Base-by-base conservation (phyloP, 2,329 filamentous ascomycete species). In the Cryphonectria japonica region DNA sequence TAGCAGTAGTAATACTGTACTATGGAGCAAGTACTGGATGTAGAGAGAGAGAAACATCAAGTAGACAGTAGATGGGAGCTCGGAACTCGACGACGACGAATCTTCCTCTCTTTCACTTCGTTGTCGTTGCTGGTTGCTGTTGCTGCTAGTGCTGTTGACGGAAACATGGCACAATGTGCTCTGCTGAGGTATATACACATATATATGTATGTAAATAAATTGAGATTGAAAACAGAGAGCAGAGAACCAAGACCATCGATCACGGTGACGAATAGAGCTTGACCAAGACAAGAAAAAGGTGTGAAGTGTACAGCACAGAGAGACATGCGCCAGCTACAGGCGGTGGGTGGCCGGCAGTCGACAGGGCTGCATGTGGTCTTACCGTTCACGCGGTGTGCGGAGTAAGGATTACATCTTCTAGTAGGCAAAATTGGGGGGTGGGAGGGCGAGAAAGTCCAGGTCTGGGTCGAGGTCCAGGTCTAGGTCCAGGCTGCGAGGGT, bases 301-400 rank as follows among this genome's bases (percentile, higher is more conserved):
- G 46, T n/a, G 19, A 50, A 50, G 16, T 7, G 43, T 50, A 54
- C 26, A 57, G 26, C 52, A 57, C 11, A 19, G 14, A 14, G 54
- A 19, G 26, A 34, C 3, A 29, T 29, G 13, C 26, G 52, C 54
- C 54, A 16, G 54, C 22, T n/a, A 50, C 46, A 50, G 46, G 54
- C 54, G 54, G 54, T 59, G 26, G 54, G 29, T 59, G 26, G 54
- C 32, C 54, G 54, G 54, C 54, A 59, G 54, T 32, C 52, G 26
- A 57, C 52, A 57, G 52, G 52, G 52, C 52, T 57, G 52, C 52
- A 57, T 57, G n/a, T 57, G 52, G 52, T 19, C n/a, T 54, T 29
- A 14, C 54, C 26, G 14, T 59, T 59, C 54, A 8, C 54, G 29
- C 54, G 26, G 54, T 32, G 26, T 59, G 54, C 54, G 54, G 54